A percentile compares a stretch with the other conserved stretches of the same genome.
These are phyloP conservation scores for Trichosporon sp. DNA, from an alignment of 1,284 basidiomycete species.

Conservation along the genomic window DNA sequence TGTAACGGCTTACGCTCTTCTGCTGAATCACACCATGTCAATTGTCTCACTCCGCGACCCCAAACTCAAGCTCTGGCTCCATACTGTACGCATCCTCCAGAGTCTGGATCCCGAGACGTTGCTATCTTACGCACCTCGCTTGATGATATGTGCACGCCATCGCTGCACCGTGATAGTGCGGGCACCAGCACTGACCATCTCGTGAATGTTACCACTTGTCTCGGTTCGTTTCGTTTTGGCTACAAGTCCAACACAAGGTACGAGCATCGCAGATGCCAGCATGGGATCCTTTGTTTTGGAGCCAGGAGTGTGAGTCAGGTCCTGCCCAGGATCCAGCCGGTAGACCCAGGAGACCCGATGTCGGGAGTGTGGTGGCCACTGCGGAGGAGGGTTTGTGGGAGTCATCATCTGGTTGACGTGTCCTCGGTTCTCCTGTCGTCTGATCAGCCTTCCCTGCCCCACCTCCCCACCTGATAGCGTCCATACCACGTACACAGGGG, in stretches of 20 bases:
- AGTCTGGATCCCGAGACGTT: neutral
- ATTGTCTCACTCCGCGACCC: neutral
- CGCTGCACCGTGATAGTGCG: neutral
- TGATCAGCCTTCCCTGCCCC: slow-evolving; percentile 8
- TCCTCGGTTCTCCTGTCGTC: slow-evolving; percentile 5
- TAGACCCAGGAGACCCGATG: neutral
- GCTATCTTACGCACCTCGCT: neutral
- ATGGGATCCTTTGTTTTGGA: slow-evolving; percentile 15
- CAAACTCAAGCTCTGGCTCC: slow-evolving; percentile 11
- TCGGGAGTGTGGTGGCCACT: neutral
- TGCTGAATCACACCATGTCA: neutral
- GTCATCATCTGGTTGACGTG: neutral
- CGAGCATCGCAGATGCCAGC: neutral
- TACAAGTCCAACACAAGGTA: slow-evolving; percentile 3
- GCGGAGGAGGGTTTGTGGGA: neutral
- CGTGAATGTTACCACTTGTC: neutral
- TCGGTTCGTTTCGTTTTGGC: neutral
- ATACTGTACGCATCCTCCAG: neutral
- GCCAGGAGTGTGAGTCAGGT: slow-evolving; percentile 1
- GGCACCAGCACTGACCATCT: neutral
- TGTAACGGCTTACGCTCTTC: neutral
- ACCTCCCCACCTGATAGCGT: neutral
- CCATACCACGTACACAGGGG: neutral
- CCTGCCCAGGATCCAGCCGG: neutral
- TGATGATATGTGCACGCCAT: neutral